Base-by-base conservation (phyloP, 306 rosid genomes). In the Casuarina cunninghamiana region DNA sequence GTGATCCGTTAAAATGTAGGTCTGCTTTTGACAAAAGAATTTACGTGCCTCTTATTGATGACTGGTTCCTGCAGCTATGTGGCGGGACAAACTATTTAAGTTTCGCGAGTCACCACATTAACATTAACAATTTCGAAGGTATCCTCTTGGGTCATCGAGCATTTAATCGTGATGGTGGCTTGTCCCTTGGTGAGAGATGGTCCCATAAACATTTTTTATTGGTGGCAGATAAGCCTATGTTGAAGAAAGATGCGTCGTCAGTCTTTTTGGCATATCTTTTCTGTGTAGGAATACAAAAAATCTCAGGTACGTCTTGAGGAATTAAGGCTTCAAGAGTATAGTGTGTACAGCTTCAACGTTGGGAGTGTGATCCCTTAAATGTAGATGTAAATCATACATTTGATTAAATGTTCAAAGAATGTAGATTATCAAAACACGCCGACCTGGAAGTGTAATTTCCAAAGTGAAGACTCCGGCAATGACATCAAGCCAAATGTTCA, bases 51-150 rank as follows among this genome's bases (percentile, higher is more conserved):
- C 70, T 70, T 76, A 53, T 65, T 79, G 77, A 78, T 53, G 50
- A 4, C 15, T 79, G 75, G 19, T 78, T 82, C 84, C 83, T 87
- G 92, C 93, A 96, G 99, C 98, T 69, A 71, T 72, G 81, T 93
- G 94, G 97, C 93, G 87, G 84, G 94, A 96, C 86, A 88, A 87
- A 86, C 86, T 96, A 75, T 78, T 75, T 74, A 78, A 85, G 80
- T 88, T 93, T 80, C 97, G 96, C 17, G 87, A 90, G 78, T 90
- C 90, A 37, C 77, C 72, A 11, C 90, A 71, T 6, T 93, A 86
- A 84, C 86, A 60, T 75, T 89, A 86, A 82, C 53, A 80, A 81
- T 51, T 67, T 70, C 58, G 50, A 61, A 75, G 86, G 90, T 87
- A 81, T 79, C 69, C 69, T 46, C 51, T 3, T 7, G 16, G 50